These are phyloP conservation scores for Adenanthera pavonina DNA, from an alignment of 306 rosid species.

Conservation along the genomic window DNA sequence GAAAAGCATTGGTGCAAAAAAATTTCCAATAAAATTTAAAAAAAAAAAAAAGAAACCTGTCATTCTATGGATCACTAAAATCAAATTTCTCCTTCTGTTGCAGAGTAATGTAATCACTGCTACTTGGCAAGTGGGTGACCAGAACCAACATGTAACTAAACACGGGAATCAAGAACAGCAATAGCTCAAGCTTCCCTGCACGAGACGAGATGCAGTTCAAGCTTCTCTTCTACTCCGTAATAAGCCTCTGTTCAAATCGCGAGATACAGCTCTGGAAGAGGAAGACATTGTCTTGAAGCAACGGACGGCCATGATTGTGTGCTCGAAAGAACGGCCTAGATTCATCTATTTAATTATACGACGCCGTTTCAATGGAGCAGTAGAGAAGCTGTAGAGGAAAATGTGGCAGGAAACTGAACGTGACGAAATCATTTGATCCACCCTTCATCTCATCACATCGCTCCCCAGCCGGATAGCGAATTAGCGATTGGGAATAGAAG, in stretches of 20 bases:
- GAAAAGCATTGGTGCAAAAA: background rate
- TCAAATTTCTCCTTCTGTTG: slow-evolving; percentile 22
- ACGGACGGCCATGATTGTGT: background rate
- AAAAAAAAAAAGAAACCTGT: slow-evolving; percentile 32
- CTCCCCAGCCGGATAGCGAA: too few relatives aligned
- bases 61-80: slow-evolving; percentile 35
- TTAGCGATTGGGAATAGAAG: too few relatives aligned
- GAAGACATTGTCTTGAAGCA: background rate
- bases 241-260: background rate
- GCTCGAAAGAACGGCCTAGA: background rate
- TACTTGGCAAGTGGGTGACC: background rate
- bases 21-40: background rate
- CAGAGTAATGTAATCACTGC: background rate
- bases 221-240: background rate
- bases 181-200: background rate
- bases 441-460: too few relatives aligned
- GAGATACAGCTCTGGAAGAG: background rate
- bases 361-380: background rate
- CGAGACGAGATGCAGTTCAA: background rate
- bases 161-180: background rate
- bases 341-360: background rate
- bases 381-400: background rate
- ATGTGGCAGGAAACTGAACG: background rate
- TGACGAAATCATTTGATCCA: background rate
- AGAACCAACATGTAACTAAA: background rate